A percentile compares a stretch with the other conserved stretches of the same genome.
phyloP scores from a whole-genome alignment of 2,329 filamentous ascomycete genomes.

The Cryphonectria nitschkei region DNA sequence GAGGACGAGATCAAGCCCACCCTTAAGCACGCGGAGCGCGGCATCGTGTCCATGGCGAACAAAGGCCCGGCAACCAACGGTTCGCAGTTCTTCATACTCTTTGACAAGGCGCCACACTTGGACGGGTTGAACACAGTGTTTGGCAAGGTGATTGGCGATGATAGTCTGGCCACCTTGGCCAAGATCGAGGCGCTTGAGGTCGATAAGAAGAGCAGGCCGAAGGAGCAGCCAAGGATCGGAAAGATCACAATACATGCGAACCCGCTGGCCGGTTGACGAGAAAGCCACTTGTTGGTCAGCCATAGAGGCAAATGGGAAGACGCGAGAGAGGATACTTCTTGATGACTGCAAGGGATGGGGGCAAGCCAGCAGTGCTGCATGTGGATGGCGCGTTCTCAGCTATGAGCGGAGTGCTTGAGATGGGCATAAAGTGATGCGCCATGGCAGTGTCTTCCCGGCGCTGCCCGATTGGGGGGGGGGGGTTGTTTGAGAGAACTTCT shows the following conservation, averaged over 20 bases:
- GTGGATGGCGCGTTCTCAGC: not conserved
- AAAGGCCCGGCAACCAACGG: conserved; percentile 75
- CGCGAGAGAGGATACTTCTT: not conserved
- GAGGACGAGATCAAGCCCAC: conserved; percentile 80
- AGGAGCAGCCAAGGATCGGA: conserved; percentile 68
- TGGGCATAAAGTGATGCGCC: not conserved
- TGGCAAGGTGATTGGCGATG: conserved; percentile 71
- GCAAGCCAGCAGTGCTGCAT: not conserved
- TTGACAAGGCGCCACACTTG: conserved; percentile 77
- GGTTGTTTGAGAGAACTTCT: not conserved
- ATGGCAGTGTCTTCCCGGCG: not conserved
- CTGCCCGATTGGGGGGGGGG: not conserved
- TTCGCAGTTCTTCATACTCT: conserved; percentile 81
- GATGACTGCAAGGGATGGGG: not conserved
- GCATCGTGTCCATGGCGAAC: conserved; percentile 79
- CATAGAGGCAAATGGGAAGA: not conserved
- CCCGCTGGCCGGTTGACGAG: conserved; percentile 65
- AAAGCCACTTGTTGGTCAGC: not conserved
- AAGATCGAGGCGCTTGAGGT: conserved; percentile 73
- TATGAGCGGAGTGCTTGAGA: not conserved
- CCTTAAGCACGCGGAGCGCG: conserved; percentile 68
- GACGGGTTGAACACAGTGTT: conserved; percentile 87
- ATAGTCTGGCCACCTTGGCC: conserved; percentile 66
- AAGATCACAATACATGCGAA: conserved; percentile 78
- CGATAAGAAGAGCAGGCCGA: conserved; percentile 78